A percentile compares a stretch with the other conserved stretches of the same genome.
These are phyloP conservation scores for Nicotiana undulata DNA, from an alignment of 257 asterid genomes.

Conservation along the genomic window DNA sequence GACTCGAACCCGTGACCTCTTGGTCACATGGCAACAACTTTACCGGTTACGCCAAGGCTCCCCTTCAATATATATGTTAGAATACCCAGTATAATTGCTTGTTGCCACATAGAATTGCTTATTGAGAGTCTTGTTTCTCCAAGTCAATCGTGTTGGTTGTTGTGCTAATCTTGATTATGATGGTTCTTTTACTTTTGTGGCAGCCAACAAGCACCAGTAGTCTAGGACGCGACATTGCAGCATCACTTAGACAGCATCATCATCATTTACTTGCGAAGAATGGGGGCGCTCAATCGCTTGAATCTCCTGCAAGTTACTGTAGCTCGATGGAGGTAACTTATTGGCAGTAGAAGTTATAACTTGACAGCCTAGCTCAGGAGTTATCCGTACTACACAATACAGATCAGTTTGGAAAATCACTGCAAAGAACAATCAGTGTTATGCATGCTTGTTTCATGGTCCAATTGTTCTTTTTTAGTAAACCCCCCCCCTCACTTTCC, in stretches of 20 bases:
- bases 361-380: background rate
- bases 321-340: slow-evolving; percentile 67
- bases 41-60: no score
- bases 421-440: background rate
- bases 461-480: background rate
- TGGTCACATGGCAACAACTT: no score
- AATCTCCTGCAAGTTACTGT: slow-evolving; percentile 51
- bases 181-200: slow-evolving; percentile 3
- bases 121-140: background rate
- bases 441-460: background rate
- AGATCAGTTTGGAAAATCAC: no score
- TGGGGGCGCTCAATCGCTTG: slow-evolving; percentile 32
- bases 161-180: background rate
- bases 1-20: no score
- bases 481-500: background rate
- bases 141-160: background rate
- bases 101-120: background rate
- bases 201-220: slow-evolving; percentile 32
- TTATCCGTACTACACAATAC: background rate
- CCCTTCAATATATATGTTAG: background rate
- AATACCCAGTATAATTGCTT: background rate
- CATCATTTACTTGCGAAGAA: slow-evolving; percentile 27
- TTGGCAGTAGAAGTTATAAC: background rate
- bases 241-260: slow-evolving; percentile 26
- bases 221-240: slow-evolving; percentile 27